Conservation (phyloP, 208 protist species). For the Zelonia costaricensis region DNA sequence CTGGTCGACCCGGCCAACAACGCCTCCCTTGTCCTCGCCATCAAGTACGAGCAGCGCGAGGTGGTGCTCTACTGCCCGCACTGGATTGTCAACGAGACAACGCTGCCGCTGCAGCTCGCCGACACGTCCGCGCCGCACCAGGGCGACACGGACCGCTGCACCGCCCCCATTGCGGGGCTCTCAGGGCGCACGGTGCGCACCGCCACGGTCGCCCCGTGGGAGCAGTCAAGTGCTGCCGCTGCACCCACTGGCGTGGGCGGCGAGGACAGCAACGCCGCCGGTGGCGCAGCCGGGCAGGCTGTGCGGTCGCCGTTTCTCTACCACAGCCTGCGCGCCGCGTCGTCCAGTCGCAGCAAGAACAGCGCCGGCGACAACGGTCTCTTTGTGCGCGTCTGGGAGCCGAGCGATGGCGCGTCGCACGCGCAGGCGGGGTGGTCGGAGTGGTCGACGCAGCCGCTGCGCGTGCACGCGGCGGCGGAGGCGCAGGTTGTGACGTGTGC, state of each 20-base stretch:
- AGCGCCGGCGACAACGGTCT: slow-evolving; percentile 17
- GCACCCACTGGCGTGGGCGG: background rate
- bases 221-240: too few relatives aligned
- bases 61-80: slow-evolving; percentile 58
- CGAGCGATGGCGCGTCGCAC: background rate
- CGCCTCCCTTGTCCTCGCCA: slow-evolving; percentile 39
- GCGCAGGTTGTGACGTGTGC: slow-evolving; percentile 22
- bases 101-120: slow-evolving; percentile 39
- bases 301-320: slow-evolving; percentile 30
- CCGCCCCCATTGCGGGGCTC: slow-evolving; percentile 13
- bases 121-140: slow-evolving; percentile 26
- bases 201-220: slow-evolving; percentile 18
- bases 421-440: slow-evolving; percentile 35
- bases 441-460: slow-evolving; percentile 43
- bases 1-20: slow-evolving; percentile 34
- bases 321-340: slow-evolving; percentile 40
- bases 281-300: background rate
- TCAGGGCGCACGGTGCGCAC: slow-evolving; percentile 17
- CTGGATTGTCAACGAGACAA: slow-evolving; percentile 69
- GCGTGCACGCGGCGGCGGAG: slow-evolving; percentile 23
- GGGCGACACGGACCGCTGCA: slow-evolving; percentile 4
- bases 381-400: slow-evolving; percentile 27
- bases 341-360: slow-evolving; percentile 9
- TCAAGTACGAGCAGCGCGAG: slow-evolving; percentile 40
- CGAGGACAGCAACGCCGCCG: background rate